Conservation (phyloP, 768 basidiomycete genomes). For the Saitozyma podzolica region DNA sequence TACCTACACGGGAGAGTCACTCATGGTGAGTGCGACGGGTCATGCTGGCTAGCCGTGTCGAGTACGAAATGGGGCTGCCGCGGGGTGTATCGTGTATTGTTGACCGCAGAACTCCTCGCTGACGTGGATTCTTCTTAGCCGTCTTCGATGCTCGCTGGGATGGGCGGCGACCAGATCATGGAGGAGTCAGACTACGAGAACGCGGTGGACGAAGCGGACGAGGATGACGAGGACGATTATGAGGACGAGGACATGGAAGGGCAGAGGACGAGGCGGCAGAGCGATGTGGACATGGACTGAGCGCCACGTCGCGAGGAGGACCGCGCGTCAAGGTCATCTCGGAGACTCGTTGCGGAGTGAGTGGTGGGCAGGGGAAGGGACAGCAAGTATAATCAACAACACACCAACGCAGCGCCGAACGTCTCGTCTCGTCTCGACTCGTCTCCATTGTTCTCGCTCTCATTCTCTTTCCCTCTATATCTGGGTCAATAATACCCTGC, state of each 20-base stretch:
- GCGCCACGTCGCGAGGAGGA: too few species aligned
- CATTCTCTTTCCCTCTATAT: too few species aligned
- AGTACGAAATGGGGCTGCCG: not conserved
- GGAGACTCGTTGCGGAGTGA: too few species aligned
- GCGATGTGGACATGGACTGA: conserved; percentile 50
- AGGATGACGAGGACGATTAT: conserved; percentile 57
- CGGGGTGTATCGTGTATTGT: not conserved
- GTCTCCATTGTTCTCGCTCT: too few species aligned
- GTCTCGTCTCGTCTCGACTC: too few species aligned
- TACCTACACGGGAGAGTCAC: conserved; percentile 58
- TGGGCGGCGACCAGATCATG: conserved; percentile 40
- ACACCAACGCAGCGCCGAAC: too few species aligned
- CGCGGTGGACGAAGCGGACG: conserved; percentile 59
- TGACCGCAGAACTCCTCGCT: not conserved
- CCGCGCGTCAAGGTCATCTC: too few species aligned
- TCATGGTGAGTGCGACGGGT: conserved; percentile 42
- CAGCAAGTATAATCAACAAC: too few species aligned
- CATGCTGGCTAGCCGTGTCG: too few species aligned
- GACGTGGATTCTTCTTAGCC: conserved; percentile 21
- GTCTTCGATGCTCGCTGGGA: conserved; percentile 25
- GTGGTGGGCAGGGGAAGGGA: too few species aligned
- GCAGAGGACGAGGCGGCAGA: conserved; percentile 43
- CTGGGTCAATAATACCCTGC: too few species aligned
- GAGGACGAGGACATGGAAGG: conserved; percentile 47
- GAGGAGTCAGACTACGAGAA: conserved; percentile 54